Evolutionary conservation across 2,329 filamentous ascomycete genomes (phyloP).

Genomic region (Diaporthe capsici): DNA sequence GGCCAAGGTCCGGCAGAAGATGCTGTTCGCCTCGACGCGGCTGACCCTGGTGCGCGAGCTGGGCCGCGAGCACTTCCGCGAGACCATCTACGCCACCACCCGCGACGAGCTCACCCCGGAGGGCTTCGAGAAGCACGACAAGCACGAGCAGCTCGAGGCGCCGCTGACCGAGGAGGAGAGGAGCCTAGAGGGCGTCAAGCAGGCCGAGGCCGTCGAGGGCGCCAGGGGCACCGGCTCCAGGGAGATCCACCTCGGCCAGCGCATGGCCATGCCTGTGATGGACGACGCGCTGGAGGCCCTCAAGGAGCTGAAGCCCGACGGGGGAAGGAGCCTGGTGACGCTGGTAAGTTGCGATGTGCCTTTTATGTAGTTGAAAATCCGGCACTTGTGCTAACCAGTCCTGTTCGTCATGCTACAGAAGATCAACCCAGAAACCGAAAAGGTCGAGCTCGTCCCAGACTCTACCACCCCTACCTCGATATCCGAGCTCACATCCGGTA

Average conservation of each 20-base stretch:
- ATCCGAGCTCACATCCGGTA: conserved; percentile 68
- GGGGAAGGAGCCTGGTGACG: conserved; percentile 70
- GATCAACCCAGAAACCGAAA: conserved; percentile 80
- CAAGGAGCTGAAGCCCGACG: conserved; percentile 67
- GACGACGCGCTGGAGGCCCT: conserved; percentile 76
- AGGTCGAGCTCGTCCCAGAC: conserved; percentile 73
- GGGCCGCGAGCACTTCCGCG: conserved; percentile 82
- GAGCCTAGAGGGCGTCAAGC: conserved; percentile 95
- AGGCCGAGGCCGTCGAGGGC: conserved; percentile 91
- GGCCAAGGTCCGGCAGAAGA: conserved; percentile 87
- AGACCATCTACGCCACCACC: conserved; percentile 80
- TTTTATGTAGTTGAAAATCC: too few relatives aligned
- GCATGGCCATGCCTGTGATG: conserved; percentile 69
- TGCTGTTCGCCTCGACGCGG: conserved; percentile 85
- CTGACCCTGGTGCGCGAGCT: conserved; percentile 83
- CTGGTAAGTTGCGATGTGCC: conserved; percentile 64
- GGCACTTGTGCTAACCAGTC: conserved; percentile 18
- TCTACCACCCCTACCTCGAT: conserved; percentile 69
- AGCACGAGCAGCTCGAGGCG: conserved; percentile 73
- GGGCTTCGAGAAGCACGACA: conserved; percentile 81
- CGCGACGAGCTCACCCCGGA: conserved; percentile 76
- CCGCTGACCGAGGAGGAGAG: conserved; percentile 90
- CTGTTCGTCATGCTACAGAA: conserved; percentile 61
- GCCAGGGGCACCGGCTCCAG: conserved; percentile 70
- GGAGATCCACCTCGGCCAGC: conserved; percentile 72